Conservation (phyloP, 2,329 filamentous ascomycete genomes). For the Calonectria ilicicola region DNA sequence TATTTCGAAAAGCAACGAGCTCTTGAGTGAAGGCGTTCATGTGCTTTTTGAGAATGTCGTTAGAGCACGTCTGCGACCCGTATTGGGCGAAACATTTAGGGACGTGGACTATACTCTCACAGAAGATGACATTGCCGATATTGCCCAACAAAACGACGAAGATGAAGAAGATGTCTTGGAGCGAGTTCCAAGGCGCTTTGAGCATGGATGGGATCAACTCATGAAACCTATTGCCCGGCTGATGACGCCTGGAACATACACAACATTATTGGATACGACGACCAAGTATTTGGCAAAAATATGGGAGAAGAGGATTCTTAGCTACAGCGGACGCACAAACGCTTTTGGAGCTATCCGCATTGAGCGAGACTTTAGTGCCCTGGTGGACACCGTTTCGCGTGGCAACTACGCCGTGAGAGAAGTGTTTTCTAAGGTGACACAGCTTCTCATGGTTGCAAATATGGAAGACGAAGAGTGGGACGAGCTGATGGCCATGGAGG, state of each 20-base stretch:
- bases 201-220: slow-evolving; percentile 85
- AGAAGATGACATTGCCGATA: slow-evolving; percentile 70
- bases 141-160: slow-evolving; percentile 65
- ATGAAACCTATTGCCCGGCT: slow-evolving; percentile 88
- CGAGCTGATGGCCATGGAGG: slow-evolving; percentile 68
- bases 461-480: slow-evolving; percentile 98
- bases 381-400: slow-evolving; percentile 75
- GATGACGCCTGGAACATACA: slow-evolving; percentile 82
- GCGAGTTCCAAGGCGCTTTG: slow-evolving; percentile 82
- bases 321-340: slow-evolving; percentile 82
- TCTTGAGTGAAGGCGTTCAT: slow-evolving; percentile 85
- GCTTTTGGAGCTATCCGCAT: slow-evolving; percentile 85
- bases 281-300: slow-evolving; percentile 80
- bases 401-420: slow-evolving; percentile 85
- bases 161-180: slow-evolving; percentile 69
- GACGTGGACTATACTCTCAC: slow-evolving; percentile 87
- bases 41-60: slow-evolving; percentile 91
- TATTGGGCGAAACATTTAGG: slow-evolving; percentile 89
- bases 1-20: slow-evolving; percentile 80
- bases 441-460: slow-evolving; percentile 88
- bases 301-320: slow-evolving; percentile 89
- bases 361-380: slow-evolving; percentile 84
- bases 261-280: slow-evolving; percentile 79
- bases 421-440: slow-evolving; percentile 78
- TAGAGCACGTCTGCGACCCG: slow-evolving; percentile 84